phyloP scores from a whole-genome alignment of 2,329 filamentous ascomycete species.

The Zymoseptoria crescenta region DNA sequence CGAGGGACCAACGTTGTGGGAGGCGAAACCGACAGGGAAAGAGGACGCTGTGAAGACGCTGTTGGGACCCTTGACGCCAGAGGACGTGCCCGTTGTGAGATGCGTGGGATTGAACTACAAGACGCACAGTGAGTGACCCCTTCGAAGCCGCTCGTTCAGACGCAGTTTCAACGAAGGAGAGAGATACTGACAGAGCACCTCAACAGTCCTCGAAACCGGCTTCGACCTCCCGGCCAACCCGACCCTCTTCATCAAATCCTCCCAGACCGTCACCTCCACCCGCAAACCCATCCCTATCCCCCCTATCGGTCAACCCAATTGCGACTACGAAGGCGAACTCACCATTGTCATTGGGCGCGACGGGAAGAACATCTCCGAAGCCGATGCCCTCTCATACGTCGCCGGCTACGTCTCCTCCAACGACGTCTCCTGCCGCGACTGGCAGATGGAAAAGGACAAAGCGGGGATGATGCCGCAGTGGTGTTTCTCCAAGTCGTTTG shows the following conservation, averaged over 20 bases:
- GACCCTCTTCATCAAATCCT: slow-evolving; percentile 66
- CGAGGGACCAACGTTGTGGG: slow-evolving; percentile 36
- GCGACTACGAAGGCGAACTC: slow-evolving; percentile 77
- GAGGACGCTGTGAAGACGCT: slow-evolving; percentile 47
- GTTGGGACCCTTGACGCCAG: slow-evolving; percentile 44
- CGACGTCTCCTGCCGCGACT: slow-evolving; percentile 73
- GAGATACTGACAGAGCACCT: neutral
- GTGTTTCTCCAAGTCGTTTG: slow-evolving; percentile 53
- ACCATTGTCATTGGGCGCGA: slow-evolving; percentile 64
- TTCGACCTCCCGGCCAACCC: slow-evolving; percentile 64
- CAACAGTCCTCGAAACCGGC: slow-evolving; percentile 40
- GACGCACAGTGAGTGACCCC: slow-evolving; percentile 39
- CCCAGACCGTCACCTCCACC: slow-evolving; percentile 58
- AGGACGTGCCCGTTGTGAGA: slow-evolving; percentile 49
- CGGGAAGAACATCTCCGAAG: slow-evolving; percentile 57
- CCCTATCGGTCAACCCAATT: slow-evolving; percentile 54
- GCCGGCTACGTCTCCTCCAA: slow-evolving; percentile 69
- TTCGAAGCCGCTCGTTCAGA: neutral
- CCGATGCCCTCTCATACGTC: slow-evolving; percentile 59
- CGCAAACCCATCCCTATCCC: slow-evolving; percentile 60
- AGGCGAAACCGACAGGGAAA: slow-evolving; percentile 47
- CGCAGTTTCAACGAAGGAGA: neutral
- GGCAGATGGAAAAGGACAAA: slow-evolving; percentile 33
- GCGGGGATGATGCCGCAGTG: slow-evolving; percentile 50
- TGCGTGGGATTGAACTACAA: slow-evolving; percentile 55